Evolutionary conservation across 495 filamentous ascomycete genomes (phyloP), one percentile per base, ranked within the genome.

Genomic region (Podospora australis): DNA sequence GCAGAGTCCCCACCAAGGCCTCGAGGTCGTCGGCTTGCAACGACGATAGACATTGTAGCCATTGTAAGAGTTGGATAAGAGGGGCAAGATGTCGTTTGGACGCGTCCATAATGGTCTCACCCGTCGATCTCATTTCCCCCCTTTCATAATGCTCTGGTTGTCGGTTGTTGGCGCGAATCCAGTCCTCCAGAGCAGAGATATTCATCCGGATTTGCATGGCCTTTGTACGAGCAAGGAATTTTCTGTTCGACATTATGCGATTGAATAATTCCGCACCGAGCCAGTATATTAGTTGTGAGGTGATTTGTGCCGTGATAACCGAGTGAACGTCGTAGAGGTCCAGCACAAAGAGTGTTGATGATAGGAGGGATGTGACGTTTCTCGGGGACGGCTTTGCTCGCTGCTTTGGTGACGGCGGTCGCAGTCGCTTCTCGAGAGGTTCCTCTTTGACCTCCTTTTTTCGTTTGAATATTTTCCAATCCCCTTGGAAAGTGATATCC

Each of bases 121-220:
- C 94, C 1, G 80, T 88, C n/a, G 85, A 79, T 4, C 75, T 82
- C 66, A 85, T 90, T 24, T 90, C 87, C 7, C 91, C 92, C 49
- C 88, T 84, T 62, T 99, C 92, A 59, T 88, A 97, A 62, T 97
- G 92, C 62, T 96, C 92, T 6, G 92, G 90, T 55, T 94, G 81
- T 13, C 94, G 81, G 58, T 95, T 97, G 67, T 97, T 99, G 21
- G 77, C 71, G 11, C 90, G 77, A 1, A 91, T 92, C 92, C 92
- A 99, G 60, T 99, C 92, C 65, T 99, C 92, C 35, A 99, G 73
- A 2, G 78, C 80, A 3, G 92, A 97, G 21, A 97, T 82, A 62
- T 99, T 99, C 88, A 99, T 96, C 51, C 92, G 88, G 50, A 99
- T 96, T 59, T 99, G 94, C 92, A 99, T 97, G 5, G 92, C 92